A percentile compares a stretch with the other conserved stretches of the same genome.
These are phyloP conservation scores for Didymellaceae sp. DNA, from an alignment of 2,329 filamentous ascomycete genomes.

Conservation along the genomic window DNA sequence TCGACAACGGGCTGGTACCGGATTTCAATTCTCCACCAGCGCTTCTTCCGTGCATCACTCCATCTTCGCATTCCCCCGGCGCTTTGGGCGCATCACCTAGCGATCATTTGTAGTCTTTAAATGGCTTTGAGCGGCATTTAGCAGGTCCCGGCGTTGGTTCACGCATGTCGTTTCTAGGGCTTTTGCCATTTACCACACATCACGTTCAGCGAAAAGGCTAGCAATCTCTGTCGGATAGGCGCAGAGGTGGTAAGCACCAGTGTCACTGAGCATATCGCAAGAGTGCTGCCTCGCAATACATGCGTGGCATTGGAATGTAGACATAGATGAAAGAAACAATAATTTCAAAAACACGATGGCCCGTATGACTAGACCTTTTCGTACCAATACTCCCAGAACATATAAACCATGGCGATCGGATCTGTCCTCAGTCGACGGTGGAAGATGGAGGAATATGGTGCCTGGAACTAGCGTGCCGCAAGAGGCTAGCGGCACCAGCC, in stretches of 20 bases:
- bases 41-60: conserved; percentile 10
- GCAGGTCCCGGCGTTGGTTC: conserved; percentile 6
- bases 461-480: conserved; percentile 15
- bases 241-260: too few relatives aligned
- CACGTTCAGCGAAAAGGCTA: conserved; percentile 11
- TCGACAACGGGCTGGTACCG: conserved; percentile 26
- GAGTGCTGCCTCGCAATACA: too few relatives aligned
- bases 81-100: conserved; percentile 1
- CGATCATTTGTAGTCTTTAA: neutral
- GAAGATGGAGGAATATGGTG: conserved; percentile 21
- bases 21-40: conserved; percentile 7
- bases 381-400: too few relatives aligned
- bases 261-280: too few relatives aligned
- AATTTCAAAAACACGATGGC: too few relatives aligned
- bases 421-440: conserved; percentile 20
- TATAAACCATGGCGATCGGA: too few relatives aligned
- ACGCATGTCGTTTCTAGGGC: neutral
- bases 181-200: conserved; percentile 2
- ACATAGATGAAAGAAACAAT: conserved; percentile 14
- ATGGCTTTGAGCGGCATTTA: conserved; percentile 14
- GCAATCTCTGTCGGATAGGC: too few relatives aligned
- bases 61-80: conserved; percentile 1
- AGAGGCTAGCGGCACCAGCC: conserved; percentile 27
- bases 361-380: too few relatives aligned
- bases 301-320: conserved; percentile 2